Evolutionary conservation across 148 eudicot genomes (phyloP).

Genomic region (Hydrangea macrophylla): DNA sequence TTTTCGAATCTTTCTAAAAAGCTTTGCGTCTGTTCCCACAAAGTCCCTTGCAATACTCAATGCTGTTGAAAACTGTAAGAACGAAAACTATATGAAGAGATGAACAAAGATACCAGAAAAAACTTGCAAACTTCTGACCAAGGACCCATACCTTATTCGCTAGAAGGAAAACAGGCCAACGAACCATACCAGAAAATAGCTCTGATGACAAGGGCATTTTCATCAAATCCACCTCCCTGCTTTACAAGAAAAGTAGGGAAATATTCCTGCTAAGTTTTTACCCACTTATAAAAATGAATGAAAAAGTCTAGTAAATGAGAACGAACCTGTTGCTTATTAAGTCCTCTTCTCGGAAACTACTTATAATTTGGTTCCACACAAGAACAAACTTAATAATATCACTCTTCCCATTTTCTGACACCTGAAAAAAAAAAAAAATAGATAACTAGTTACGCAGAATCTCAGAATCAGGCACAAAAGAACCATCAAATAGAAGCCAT

Average conservation of each 20-base stretch:
- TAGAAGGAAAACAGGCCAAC: slow-evolving; percentile 95
- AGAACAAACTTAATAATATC: slow-evolving; percentile 63
- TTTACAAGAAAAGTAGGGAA: slow-evolving; percentile 9
- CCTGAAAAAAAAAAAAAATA: slow-evolving; percentile 59
- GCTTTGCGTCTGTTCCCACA: slow-evolving; percentile 65
- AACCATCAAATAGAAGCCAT: slow-evolving; percentile 5
- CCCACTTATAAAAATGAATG: neutral
- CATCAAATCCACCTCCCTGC: slow-evolving; percentile 97
- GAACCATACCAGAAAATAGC: slow-evolving; percentile 58
- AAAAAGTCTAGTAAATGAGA: neutral
- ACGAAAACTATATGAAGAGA: slow-evolving; percentile 13
- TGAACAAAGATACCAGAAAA: neutral
- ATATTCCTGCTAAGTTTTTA: neutral
- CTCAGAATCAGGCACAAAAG: slow-evolving; percentile 7
- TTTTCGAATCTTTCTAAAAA: slow-evolving; percentile 54
- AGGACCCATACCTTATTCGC: slow-evolving; percentile 67
- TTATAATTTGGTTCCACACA: slow-evolving; percentile 88
- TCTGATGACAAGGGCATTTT: slow-evolving; percentile 73
- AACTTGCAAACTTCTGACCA: neutral
- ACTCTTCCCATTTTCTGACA: slow-evolving; percentile 43
- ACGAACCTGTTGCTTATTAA: slow-evolving; percentile 82
- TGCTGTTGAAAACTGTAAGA: slow-evolving; percentile 67
- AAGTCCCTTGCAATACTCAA: slow-evolving; percentile 76
- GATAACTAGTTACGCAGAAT: slow-evolving; percentile 15
- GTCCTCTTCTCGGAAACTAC: slow-evolving; percentile 89